These are phyloP conservation scores for Metschnikowia santaceciliae DNA, from an alignment of 805 yeast genomes.

Conservation along the genomic window DNA sequence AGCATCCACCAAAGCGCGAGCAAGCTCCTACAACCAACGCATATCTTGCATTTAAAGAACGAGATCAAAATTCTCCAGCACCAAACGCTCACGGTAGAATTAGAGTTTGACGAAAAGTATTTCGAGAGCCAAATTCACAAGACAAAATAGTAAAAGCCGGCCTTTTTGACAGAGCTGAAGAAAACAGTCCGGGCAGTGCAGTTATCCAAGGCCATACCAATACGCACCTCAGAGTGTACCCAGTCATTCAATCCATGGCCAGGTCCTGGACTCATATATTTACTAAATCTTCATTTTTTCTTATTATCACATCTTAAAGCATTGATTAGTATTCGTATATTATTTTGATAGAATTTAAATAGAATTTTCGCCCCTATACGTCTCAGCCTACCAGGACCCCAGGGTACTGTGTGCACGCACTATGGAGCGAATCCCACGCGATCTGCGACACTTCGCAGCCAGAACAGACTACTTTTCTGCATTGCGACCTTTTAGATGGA, in stretches of 20 bases:
- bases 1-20: not conserved
- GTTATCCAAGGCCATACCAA: slow-evolving; percentile 34
- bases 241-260: not conserved
- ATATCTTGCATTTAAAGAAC: not conserved
- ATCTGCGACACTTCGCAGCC: no score
- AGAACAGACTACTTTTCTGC: no score
- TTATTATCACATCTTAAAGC: no score
- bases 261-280: no score
- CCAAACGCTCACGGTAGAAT: slow-evolving; percentile 15
- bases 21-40: not conserved
- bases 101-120: slow-evolving; percentile 18
- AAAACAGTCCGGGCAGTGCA: slow-evolving; percentile 33
- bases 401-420: no score
- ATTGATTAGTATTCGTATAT: no score
- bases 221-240: slow-evolving; percentile 16
- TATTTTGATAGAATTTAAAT: no score
- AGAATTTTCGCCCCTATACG: no score
- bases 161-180: slow-evolving; percentile 29
- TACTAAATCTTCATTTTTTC: no score
- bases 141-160: slow-evolving; percentile 26
- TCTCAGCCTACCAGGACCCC: no score
- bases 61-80: slow-evolving; percentile 17
- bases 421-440: no score
- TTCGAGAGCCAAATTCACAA: slow-evolving; percentile 22
- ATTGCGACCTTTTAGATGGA: no score